These are phyloP conservation scores for Leptographium wingfieldii DNA, from an alignment of 2,329 filamentous ascomycete species.

Conservation along the genomic window DNA sequence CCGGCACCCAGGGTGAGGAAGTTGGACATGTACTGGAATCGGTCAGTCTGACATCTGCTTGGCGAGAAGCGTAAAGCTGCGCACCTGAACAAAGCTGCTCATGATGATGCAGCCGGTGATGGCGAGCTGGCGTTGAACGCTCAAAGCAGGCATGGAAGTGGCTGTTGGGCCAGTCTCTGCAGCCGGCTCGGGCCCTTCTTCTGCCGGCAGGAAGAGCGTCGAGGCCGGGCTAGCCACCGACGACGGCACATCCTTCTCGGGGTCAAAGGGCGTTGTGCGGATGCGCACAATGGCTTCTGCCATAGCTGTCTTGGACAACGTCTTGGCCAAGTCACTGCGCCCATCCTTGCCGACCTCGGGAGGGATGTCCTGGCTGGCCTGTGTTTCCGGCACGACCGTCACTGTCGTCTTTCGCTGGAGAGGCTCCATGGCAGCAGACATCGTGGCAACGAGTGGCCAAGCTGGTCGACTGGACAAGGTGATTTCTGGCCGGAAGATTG, in stretches of 20 bases:
- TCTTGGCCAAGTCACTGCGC: background rate
- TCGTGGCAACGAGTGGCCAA: background rate
- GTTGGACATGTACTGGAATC: conserved; percentile 18
- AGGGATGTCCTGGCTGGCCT: background rate
- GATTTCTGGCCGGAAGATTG: background rate
- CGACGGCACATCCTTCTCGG: background rate
- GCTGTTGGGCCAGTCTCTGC: background rate
- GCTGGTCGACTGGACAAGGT: background rate
- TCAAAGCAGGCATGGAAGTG: background rate
- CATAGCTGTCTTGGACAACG: background rate
- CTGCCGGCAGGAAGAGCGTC: background rate
- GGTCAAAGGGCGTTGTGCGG: background rate
- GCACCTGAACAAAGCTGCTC: background rate
- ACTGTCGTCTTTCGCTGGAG: background rate
- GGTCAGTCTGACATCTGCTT: background rate
- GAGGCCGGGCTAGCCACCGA: background rate
- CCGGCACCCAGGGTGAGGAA: conserved; percentile 19
- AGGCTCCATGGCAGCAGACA: background rate
- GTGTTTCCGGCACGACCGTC: background rate
- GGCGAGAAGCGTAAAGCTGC: background rate
- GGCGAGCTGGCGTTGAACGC: background rate
- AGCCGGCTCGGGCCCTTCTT: background rate
- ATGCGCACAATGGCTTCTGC: background rate
- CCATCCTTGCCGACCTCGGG: background rate
- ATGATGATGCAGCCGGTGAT: background rate